Base-by-base conservation (phyloP, 495 filamentous ascomycete species). In the Lasiosphaeria ovina region DNA sequence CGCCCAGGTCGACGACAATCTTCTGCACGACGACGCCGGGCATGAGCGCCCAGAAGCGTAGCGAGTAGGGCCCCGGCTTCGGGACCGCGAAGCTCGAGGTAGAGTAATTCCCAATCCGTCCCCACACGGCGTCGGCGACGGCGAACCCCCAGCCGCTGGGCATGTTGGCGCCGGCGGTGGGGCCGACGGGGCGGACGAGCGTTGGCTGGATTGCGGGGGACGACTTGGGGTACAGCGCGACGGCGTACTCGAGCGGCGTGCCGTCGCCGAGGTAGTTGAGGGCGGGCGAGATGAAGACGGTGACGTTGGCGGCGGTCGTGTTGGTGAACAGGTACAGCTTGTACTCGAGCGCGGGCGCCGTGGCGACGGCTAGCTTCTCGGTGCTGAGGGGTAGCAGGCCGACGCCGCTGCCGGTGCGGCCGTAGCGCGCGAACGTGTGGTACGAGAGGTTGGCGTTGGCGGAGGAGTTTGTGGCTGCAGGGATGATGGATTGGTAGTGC, bases 11-110 rank as follows among this genome's bases (percentile, higher is more conserved):
- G 4, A 90, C 53, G 6, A 89, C 75, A 35, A 89, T 74, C 74
- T 88, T 90, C 75, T 90, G 84, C 50, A 91, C 76, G n/a, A 89
- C 75, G 2, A 90, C 73, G 24, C 83, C 84, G 44, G 85, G 79
- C 74, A 88, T 83, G 54, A 88, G 71, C 32, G 81, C 76, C 82
- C 85, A 86, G 24, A 90, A 57, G 52, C 82, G 82, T 55, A 89
- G 67, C 36, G 74, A 85, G 62, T 87, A 83, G 50, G 76, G 76
- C 9, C 85, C 85, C 57, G 74, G 70, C 9, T 59, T 61, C 9
- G 73, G 60, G 8, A 82, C 73, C 35, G 69, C 69, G 68, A 83
- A 85, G 31, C 57, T 79, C 36, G 80, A 86, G 24, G 79, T 84
- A 6, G 80, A 84, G 16, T 71, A 80, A 48, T 77, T 74, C n/a